Base-by-base conservation (phyloP, 805 yeast genomes). In the Wickerhamiella lipophila region DNA sequence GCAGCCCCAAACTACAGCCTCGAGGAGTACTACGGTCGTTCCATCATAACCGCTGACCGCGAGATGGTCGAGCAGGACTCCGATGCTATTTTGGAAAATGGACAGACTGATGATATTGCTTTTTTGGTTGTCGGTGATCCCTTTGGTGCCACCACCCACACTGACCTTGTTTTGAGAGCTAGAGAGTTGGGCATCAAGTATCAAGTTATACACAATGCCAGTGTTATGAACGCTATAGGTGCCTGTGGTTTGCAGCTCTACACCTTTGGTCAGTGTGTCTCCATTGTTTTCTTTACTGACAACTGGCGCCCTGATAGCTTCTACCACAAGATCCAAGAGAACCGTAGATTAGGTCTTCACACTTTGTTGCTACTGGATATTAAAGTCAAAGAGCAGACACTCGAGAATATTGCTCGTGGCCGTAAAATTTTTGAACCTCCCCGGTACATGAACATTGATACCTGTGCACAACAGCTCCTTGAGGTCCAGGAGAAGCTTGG, bases 181-280 rank as follows among this genome's bases (percentile, higher is more conserved):
- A 76, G 94, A 57, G 95, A 83, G 64, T 71, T 79, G 52, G 77
- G 77, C 2, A 85, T 92, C 60, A 69, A 74, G 46, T 84, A 83
- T 40, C 94, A 84, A 61, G 75, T 83, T 35, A 77, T 89, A 52
- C 98, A 89, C 68, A 89, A 89, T 64, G 98, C 98, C 1, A 83
- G 95, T 15, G 92, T 89, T 11, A 87, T 92, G 96, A 89, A 89
- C 62, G 98, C 97, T 0, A 95, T 89, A 22, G 98, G 98, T 16
- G 94, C 96, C 1, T 87, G 96, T 69, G 98, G 98, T 19, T 73
- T 92, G 55, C 98, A 89, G 65, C 71, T 89, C 51, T 89, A 89
- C 66, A 87, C 82, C 58, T 89, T 88, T 66, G 98, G 98, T 8
- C 97, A 92, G 68, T 87, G 97, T 9, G 89, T 89, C n/a, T 86